Evolutionary conservation across 2,329 filamentous ascomycete genomes (phyloP).

Genomic region (Cladosporium sp.): DNA sequence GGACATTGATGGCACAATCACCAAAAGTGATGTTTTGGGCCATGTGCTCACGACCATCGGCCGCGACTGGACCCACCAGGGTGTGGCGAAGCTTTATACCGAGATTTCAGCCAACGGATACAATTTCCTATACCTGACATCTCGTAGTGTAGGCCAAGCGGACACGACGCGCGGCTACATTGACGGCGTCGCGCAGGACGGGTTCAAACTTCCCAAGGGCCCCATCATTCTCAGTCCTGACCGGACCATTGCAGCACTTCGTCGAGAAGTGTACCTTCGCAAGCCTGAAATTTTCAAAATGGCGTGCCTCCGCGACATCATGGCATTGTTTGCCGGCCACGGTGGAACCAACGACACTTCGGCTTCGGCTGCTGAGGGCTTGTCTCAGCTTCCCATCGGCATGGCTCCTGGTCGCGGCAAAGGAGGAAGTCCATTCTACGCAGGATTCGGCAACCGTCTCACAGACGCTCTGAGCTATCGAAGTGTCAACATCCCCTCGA

Average conservation of each 20-base stretch:
- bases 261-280: slow-evolving; percentile 86
- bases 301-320: slow-evolving; percentile 92
- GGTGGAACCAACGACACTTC: slow-evolving; percentile 27
- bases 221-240: slow-evolving; percentile 95
- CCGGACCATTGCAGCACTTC: slow-evolving; percentile 84
- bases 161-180: slow-evolving; percentile 87
- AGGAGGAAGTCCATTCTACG: slow-evolving; percentile 69
- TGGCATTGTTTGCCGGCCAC: slow-evolving; percentile 63
- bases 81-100: slow-evolving; percentile 93
- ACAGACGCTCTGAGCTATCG: slow-evolving; percentile 96
- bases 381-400: slow-evolving; percentile 15
- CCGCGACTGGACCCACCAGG: slow-evolving; percentile 94
- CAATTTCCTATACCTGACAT: slow-evolving; percentile 97
- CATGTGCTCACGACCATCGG: slow-evolving; percentile 96
- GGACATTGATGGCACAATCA: slow-evolving; percentile 97
- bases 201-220: slow-evolving; percentile 76
- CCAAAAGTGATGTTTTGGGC: slow-evolving; percentile 61
- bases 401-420: slow-evolving; percentile 21
- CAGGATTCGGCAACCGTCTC: slow-evolving; percentile 91
- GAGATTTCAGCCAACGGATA: slow-evolving; percentile 95
- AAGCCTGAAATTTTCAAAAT: slow-evolving; percentile 99
- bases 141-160: slow-evolving; percentile 85
- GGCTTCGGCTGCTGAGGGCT: slow-evolving; percentile 23
- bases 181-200: slow-evolving; percentile 81
- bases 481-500: slow-evolving; percentile 89